Conservation (phyloP, 768 basidiomycete genomes). For the Leucosporidium yakuticum region DNA sequence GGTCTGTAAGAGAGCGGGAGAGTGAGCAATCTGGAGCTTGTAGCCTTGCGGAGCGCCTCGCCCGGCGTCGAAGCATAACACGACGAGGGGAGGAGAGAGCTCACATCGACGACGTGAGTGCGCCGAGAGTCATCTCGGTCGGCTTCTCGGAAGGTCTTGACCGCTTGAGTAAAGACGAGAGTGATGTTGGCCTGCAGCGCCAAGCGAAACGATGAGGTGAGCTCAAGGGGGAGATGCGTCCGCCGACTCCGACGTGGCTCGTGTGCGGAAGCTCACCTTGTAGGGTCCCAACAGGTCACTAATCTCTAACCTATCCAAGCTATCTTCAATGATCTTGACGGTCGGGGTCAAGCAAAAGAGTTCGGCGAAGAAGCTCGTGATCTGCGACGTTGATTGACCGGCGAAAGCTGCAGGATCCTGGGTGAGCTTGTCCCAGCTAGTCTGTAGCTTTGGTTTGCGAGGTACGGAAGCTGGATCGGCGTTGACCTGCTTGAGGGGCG, state of each 20-base stretch:
- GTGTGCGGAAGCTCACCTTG: conserved; percentile 6
- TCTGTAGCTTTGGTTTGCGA: conserved; percentile 6
- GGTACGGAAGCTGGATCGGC: neutral
- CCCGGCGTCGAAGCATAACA: too few relatives aligned
- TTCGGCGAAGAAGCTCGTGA: conserved; percentile 21
- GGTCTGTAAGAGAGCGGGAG: conserved; percentile 9
- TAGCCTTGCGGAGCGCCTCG: neutral
- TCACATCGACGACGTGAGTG: conserved; percentile 29
- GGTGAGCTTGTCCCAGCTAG: conserved; percentile 11
- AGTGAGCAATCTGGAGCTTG: neutral
- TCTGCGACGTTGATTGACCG: neutral
- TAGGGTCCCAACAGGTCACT: conserved; percentile 10
- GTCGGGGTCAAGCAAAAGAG: conserved; percentile 25
- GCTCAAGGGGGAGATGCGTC: neutral
- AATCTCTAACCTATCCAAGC: neutral
- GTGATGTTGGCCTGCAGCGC: conserved; percentile 30
- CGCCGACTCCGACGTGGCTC: neutral
- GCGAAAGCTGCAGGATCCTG: conserved; percentile 11
- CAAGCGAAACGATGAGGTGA: neutral
- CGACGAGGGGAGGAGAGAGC: neutral
- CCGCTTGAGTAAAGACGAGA: conserved; percentile 26
- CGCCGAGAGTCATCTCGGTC: conserved; percentile 16
- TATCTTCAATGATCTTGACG: neutral
- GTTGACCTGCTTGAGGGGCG: conserved; percentile 30
- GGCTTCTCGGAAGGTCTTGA: conserved; percentile 26